A percentile compares a stretch with the other conserved stretches of the same genome.
These are phyloP conservation scores for Nakazawaea holstii DNA, from an alignment of 805 yeast genomes.

Conservation along the genomic window DNA sequence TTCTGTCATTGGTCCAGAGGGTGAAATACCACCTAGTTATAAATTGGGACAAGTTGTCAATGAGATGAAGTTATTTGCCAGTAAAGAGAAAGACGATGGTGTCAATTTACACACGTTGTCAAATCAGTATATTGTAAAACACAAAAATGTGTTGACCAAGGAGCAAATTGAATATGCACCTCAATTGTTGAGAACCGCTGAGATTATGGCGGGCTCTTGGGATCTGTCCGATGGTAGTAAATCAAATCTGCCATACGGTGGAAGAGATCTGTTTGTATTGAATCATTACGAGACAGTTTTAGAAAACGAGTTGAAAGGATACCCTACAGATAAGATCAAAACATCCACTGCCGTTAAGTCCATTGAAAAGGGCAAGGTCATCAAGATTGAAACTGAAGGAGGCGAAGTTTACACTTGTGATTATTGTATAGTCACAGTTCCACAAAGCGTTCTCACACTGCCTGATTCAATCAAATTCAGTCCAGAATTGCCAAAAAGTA, in stretches of 20 bases:
- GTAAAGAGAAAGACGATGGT: conserved; percentile 27
- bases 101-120: conserved; percentile 20
- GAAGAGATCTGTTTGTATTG: conserved; percentile 26
- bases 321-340: conserved; percentile 19
- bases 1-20: conserved; percentile 20
- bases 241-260: conserved; percentile 20
- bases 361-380: conserved; percentile 21
- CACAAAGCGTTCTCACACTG: conserved; percentile 41
- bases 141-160: conserved; percentile 15
- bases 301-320: conserved; percentile 21
- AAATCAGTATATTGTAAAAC: conserved; percentile 17
- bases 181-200: conserved; percentile 22
- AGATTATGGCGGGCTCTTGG: conserved; percentile 26
- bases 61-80: conserved; percentile 21
- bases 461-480: conserved; percentile 27
- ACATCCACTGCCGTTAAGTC: conserved; percentile 17
- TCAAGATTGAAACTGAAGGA: conserved; percentile 15
- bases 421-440: conserved; percentile 43
- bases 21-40: conserved; percentile 18
- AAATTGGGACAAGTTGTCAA: conserved; percentile 29
- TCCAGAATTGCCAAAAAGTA: conserved; percentile 32
- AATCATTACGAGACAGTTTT: conserved; percentile 23
- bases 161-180: conserved; percentile 24
- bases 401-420: conserved; percentile 23
- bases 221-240: conserved; percentile 22